Evolutionary conservation across 805 yeast species (phyloP).

Genomic region (Candida chilensis): DNA sequence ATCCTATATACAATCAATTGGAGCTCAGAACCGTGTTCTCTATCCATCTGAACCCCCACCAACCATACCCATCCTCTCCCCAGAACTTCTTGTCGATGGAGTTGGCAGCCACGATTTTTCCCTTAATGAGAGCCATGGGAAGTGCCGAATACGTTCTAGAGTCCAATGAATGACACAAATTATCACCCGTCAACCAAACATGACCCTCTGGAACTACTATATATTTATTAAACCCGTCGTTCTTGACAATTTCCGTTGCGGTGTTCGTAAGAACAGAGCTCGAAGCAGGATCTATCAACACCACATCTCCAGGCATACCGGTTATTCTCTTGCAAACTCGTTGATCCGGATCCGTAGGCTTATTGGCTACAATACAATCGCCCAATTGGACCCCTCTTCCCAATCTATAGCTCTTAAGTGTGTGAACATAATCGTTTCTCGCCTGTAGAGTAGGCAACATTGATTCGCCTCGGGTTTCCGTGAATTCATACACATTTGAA

Average conservation of each 20-base stretch:
- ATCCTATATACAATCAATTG: conserved; percentile 2
- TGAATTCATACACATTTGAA: conserved; percentile 60
- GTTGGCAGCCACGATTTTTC: conserved; percentile 71
- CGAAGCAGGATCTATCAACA: conserved; percentile 72
- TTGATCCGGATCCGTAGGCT: conserved; percentile 82
- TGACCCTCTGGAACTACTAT: conserved; percentile 88
- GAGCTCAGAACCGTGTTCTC: conserved; percentile 39
- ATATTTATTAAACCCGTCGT: conserved; percentile 42
- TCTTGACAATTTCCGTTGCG: conserved; percentile 11
- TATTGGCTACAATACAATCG: conserved; percentile 78
- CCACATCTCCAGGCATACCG: conserved; percentile 92
- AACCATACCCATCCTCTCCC: conserved; percentile 19
- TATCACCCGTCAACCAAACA: conserved; percentile 96
- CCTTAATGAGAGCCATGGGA: conserved; percentile 83
- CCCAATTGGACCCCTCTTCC: conserved; percentile 73
- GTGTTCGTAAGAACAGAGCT: conserved; percentile 30
- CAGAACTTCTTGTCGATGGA: conserved; percentile 35
- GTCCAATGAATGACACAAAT: conserved; percentile 77
- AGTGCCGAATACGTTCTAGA: conserved; percentile 84
- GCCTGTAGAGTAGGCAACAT: conserved; percentile 88
- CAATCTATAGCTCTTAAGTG: conserved; percentile 49
- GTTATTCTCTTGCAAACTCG: conserved; percentile 89
- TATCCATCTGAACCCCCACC: conserved; percentile 49
- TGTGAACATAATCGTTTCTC: conserved; percentile 70
- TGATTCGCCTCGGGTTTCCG: conserved; percentile 85